phyloP scores from a whole-genome alignment of 805 yeast genomes.

The Scheffersomyces lignosus region DNA sequence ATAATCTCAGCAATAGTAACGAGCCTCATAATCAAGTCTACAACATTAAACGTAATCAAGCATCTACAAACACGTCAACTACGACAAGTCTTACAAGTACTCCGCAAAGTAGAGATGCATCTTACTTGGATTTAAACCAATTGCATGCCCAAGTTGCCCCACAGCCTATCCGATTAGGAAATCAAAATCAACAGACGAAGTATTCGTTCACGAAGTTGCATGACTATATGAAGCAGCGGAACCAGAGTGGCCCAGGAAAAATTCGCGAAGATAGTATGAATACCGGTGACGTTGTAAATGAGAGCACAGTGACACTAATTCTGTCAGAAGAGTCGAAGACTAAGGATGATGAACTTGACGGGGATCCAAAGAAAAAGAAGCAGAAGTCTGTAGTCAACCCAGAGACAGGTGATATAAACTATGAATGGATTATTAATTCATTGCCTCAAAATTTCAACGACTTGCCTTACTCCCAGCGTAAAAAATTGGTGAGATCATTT shows the following conservation, averaged over 20 bases:
- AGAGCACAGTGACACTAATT: slow-evolving; percentile 9
- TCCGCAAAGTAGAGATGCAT: slow-evolving; percentile 32
- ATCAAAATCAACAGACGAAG: slow-evolving; percentile 7
- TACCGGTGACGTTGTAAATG: slow-evolving; percentile 8
- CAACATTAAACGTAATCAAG: slow-evolving; percentile 3
- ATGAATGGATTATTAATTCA: slow-evolving; percentile 39
- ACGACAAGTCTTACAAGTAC: slow-evolving; percentile 21
- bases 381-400: slow-evolving; percentile 21
- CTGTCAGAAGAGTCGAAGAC: slow-evolving; percentile 6
- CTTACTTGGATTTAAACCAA: slow-evolving; percentile 40
- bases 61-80: slow-evolving; percentile 1
- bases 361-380: slow-evolving; percentile 21
- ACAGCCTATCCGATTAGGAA: slow-evolving; percentile 33
- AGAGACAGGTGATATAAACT: slow-evolving; percentile 33
- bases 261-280: neutral
- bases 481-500: slow-evolving; percentile 41
- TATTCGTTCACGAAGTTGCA: slow-evolving; percentile 20
- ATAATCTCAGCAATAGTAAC: slow-evolving; percentile 5
- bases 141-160: slow-evolving; percentile 47
- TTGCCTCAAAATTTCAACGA: slow-evolving; percentile 55
- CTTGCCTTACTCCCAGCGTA: slow-evolving; percentile 62
- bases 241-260: slow-evolving; percentile 12
- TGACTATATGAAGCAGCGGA: slow-evolving; percentile 22
- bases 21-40: neutral
- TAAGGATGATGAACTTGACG: neutral